Percentiles rank a stretch among this genome's conserved stretches.
phyloP scores from a whole-genome alignment of 495 filamentous ascomycete genomes.

The Monascus purpureus region DNA sequence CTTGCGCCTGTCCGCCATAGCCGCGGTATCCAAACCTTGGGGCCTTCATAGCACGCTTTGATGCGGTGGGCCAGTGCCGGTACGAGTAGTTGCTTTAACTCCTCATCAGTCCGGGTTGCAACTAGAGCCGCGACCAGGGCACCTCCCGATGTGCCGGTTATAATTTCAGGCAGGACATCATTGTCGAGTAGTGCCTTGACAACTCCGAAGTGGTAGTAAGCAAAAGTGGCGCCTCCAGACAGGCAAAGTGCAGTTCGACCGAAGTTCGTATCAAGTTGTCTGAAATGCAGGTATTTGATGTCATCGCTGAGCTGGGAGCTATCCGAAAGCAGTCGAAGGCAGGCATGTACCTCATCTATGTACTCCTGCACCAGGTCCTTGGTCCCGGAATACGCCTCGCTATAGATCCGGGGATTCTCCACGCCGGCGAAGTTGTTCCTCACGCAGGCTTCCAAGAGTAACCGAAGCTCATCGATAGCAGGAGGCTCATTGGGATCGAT shows the following conservation, averaged over 20 bases:
- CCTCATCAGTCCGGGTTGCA: conserved; percentile 80
- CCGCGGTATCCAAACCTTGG: conserved; percentile 61
- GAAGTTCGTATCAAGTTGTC: conserved; percentile 77
- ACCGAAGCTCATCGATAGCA: conserved; percentile 56
- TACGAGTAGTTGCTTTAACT: conserved; percentile 71
- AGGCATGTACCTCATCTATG: conserved; percentile 55
- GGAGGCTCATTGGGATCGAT: conserved; percentile 22
- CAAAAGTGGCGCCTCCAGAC: conserved; percentile 88
- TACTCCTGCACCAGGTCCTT: conserved; percentile 84
- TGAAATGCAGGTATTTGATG: conserved; percentile 73
- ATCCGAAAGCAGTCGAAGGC: conserved; percentile 51
- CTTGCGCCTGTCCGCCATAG: conserved; percentile 90
- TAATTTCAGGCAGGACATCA: conserved; percentile 74
- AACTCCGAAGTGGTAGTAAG: conserved; percentile 94
- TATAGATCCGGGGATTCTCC: conserved; percentile 89
- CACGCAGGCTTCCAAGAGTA: conserved; percentile 73
- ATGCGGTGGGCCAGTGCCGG: conserved; percentile 76
- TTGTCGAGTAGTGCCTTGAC: conserved; percentile 84
- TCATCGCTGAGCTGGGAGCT: conserved; percentile 51
- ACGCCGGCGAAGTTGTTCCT: conserved; percentile 95
- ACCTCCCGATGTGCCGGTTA: conserved; percentile 90
- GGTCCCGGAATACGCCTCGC: conserved; percentile 91
- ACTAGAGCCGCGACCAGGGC: conserved; percentile 82
- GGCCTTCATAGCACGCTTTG: conserved; percentile 65
- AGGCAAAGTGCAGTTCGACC: conserved; percentile 87